Conservation (phyloP, 2,329 filamentous ascomycete species). For the Arthrobotrys pseudoclavata region DNA sequence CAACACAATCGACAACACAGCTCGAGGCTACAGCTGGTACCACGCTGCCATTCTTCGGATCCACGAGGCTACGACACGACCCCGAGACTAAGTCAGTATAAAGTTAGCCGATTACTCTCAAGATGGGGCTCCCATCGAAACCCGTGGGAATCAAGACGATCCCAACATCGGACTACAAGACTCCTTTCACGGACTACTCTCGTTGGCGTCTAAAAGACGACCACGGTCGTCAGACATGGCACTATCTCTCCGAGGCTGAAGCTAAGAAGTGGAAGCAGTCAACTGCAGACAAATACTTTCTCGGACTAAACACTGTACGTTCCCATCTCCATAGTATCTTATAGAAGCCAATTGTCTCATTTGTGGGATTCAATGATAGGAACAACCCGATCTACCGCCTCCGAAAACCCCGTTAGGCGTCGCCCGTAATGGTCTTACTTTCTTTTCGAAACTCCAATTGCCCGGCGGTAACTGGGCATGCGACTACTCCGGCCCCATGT, state of each 20-base stretch:
- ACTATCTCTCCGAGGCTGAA: slow-evolving; percentile 84
- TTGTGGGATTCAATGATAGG: slow-evolving; percentile 69
- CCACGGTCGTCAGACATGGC: slow-evolving; percentile 90
- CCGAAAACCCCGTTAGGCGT: slow-evolving; percentile 81
- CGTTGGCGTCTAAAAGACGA: slow-evolving; percentile 89
- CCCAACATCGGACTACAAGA: slow-evolving; percentile 43
- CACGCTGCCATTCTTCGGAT: background rate
- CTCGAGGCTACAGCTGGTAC: background rate
- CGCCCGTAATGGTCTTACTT: slow-evolving; percentile 84
- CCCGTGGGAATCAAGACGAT: slow-evolving; percentile 15
- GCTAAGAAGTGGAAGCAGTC: slow-evolving; percentile 85
- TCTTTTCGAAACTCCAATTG: slow-evolving; percentile 91
- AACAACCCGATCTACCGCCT: slow-evolving; percentile 78
- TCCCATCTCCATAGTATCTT: background rate
- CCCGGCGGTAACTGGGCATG: slow-evolving; percentile 94
- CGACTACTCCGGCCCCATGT: slow-evolving; percentile 98
- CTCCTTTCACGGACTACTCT: slow-evolving; percentile 76
- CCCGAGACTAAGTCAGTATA: background rate
- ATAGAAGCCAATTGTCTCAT: slow-evolving; percentile 1
- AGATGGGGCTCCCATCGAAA: slow-evolving; percentile 51
- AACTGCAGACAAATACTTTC: slow-evolving; percentile 86
- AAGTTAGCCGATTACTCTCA: background rate
- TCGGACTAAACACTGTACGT: slow-evolving; percentile 81
- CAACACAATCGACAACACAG: slow-evolving; percentile 18
- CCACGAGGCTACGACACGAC: background rate